Evolutionary conservation across 139 green algal species (phyloP).

Genomic region (Coelastrella sp.): DNA sequence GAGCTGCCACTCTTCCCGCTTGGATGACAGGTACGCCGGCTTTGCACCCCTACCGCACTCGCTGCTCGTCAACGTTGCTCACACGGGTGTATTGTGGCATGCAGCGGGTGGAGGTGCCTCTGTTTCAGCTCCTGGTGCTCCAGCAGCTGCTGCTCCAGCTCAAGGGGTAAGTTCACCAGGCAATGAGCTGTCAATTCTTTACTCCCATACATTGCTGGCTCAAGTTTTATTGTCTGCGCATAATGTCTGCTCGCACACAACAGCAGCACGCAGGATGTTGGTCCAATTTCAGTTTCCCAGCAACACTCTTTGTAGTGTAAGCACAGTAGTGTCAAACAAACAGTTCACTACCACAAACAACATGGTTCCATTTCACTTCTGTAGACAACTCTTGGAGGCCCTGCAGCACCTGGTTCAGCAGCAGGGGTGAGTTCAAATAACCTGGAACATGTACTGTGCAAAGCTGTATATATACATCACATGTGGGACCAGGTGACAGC

Average conservation of each 20-base stretch:
- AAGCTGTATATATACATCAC: no score
- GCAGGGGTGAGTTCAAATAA: slow-evolving; percentile 16
- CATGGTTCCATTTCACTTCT: not conserved
- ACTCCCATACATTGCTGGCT: no score
- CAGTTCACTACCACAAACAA: no score
- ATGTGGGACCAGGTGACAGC: no score
- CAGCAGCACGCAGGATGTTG: no score
- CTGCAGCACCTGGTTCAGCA: slow-evolving; percentile 38
- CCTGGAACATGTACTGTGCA: no score
- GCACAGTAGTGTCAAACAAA: no score
- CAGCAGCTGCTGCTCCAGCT: slow-evolving; percentile 46
- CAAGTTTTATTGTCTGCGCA: no score
- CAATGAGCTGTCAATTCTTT: no score
- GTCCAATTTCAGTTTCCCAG: no score
- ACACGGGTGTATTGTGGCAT: not conserved
- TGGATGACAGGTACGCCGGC: slow-evolving; percentile 65
- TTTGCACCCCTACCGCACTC: not conserved
- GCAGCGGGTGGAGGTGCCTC: not conserved
- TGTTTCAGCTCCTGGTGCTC: slow-evolving; percentile 28
- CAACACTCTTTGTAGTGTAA: no score
- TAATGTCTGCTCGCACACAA: no score
- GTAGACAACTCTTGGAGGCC: slow-evolving; percentile 1
- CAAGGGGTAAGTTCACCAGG: not conserved
- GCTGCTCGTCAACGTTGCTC: not conserved
- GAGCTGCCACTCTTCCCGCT: slow-evolving; percentile 63